Conservation (phyloP, 768 basidiomycete species). For the Filobasidium floriforme region DNA sequence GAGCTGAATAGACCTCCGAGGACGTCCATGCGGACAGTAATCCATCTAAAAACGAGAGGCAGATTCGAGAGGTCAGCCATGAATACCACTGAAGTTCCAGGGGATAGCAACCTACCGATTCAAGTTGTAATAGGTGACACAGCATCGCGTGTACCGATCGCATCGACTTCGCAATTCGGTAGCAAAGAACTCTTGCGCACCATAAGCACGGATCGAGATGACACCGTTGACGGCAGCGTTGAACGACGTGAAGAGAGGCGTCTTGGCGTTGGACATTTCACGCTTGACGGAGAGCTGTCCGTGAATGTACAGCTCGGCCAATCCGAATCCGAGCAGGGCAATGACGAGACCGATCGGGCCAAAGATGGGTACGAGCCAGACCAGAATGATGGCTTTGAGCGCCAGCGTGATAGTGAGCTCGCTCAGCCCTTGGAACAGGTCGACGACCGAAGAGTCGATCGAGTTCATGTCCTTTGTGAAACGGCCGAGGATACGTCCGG, state of each 20-base stretch:
- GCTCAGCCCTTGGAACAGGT: constrained; percentile 27
- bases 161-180: constrained; percentile 51
- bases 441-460: constrained; percentile 34
- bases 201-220: constrained; percentile 59
- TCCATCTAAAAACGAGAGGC: constrained; percentile 47
- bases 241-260: constrained; percentile 53
- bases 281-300: constrained; percentile 54
- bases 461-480: constrained; percentile 44
- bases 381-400: constrained; percentile 36
- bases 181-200: constrained; percentile 53
- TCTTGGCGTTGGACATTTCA: constrained; percentile 36
- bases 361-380: constrained; percentile 37
- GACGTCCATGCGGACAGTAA: constrained; percentile 55
- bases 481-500: constrained; percentile 34
- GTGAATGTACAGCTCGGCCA: constrained; percentile 54
- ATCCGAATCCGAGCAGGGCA: constrained; percentile 48
- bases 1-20: constrained; percentile 56
- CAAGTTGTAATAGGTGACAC: constrained; percentile 47
- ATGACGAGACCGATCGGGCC: constrained; percentile 39
- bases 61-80: neutral
- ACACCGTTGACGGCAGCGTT: constrained; percentile 56
- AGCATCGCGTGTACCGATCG: constrained; percentile 45
- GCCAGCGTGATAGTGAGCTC: constrained; percentile 34
- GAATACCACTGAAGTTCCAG: neutral
- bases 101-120: constrained; percentile 32